Conservation (phyloP, 768 basidiomycete species). For the Arthromyces matolae region DNA sequence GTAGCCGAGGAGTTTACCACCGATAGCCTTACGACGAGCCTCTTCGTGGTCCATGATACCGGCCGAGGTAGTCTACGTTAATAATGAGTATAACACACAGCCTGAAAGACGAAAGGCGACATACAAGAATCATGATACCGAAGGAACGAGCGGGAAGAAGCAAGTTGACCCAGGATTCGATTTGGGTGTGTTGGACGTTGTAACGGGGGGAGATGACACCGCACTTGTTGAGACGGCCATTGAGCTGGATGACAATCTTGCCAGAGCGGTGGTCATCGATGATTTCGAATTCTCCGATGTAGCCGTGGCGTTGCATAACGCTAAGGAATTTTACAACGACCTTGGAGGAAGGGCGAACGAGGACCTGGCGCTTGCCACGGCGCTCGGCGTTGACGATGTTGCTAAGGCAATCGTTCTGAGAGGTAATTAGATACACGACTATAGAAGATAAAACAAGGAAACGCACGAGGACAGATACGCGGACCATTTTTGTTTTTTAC, state of each 20-base stretch:
- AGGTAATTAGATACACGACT: not conserved
- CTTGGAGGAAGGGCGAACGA: constrained; percentile 95
- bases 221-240: constrained; percentile 98
- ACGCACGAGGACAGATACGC: constrained; percentile 84
- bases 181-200: constrained; percentile 91
- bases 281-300: constrained; percentile 98
- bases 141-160: constrained; percentile 94
- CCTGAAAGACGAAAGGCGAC: constrained; percentile 25
- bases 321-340: constrained; percentile 96
- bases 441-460: not conserved
- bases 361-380: constrained; percentile 98
- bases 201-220: constrained; percentile 99
- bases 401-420: constrained; percentile 61
- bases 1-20: constrained; percentile 92
- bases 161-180: constrained; percentile 96
- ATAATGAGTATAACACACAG: not conserved
- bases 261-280: constrained; percentile 98
- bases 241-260: constrained; percentile 98
- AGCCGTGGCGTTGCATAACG: constrained; percentile 99
- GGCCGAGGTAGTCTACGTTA: constrained; percentile 82
- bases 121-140: constrained; percentile 90
- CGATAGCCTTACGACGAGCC: constrained; percentile 96
- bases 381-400: constrained; percentile 99
- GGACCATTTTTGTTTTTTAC: constrained; percentile 63
- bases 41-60: constrained; percentile 99